Base-by-base conservation (phyloP, 164 flowering plant species). In the Magnolia changhungtana region DNA sequence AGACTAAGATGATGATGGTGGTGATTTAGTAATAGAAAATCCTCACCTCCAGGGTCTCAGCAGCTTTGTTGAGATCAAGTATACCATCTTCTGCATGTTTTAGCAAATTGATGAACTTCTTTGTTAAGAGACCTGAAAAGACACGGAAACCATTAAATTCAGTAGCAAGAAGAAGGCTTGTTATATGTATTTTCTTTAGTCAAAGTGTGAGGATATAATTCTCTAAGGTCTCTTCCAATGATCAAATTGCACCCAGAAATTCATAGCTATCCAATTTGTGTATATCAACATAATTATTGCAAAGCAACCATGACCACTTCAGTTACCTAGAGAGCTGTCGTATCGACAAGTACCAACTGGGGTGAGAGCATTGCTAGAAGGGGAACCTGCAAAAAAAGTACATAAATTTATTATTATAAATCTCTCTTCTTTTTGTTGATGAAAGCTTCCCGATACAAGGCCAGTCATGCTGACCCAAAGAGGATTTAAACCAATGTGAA, bases 291-390 rank as follows among this genome's bases (percentile, higher is more conserved):
- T 24, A 66, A 4, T 13, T 18, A 18, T 21, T 63, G 65, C 7
- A n/a, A 13, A 72, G 65, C 67, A 69, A 64, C 27, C 23, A 49
- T 27, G 18, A 13, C 27, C 27, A 37, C 24, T 59, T 49, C 18
- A 63, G 63, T 81, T 87, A 91, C 98, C 97, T 83, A 94, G 79
- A 73, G 97, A 94, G 83, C 94, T 94, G 85, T 92, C 98, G 83
- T 90, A 91, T 27, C 97, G 91, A 75, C 95, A 92, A 78, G 86
- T 84, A 63, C 91, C 89, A 75, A 86, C 88, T 65, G 89, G 92
- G 79, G 89, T 90, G 16, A 86, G 83, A 72, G 83, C 23, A 76
- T 75, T 81, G 71, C 81, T 76, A 71, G 86, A 76, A 78, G 91
- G 92, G 16, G 90, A 92, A 77, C 89, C 96, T 92, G 87, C 82